These are phyloP conservation scores for Aspergillus ibericus DNA, from an alignment of 2,329 filamentous ascomycete species.

Conservation along the genomic window DNA sequence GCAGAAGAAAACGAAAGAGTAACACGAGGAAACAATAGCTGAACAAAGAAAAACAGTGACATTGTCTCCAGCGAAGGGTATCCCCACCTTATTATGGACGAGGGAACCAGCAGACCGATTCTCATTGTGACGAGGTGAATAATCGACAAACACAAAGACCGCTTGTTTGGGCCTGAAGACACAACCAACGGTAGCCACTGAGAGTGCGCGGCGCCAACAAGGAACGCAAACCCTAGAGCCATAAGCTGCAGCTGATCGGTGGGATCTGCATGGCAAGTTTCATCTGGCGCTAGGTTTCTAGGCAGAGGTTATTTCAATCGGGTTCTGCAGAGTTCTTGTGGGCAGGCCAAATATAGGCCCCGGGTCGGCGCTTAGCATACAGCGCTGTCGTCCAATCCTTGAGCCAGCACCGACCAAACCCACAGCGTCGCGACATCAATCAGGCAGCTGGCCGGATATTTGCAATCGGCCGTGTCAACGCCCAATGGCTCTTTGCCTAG, in stretches of 20 bases:
- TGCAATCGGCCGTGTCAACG: background rate
- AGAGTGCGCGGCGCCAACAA: constrained; percentile 1
- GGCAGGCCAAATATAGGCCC: constrained; percentile 28
- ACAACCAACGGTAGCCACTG: constrained; percentile 1
- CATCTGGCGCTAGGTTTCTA: constrained; percentile 21
- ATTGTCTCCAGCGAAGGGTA: background rate
- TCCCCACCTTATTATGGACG: constrained; percentile 7
- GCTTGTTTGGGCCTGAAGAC: background rate
- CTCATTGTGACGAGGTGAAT: background rate
- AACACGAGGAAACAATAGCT: constrained; percentile 17
- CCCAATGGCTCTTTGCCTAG: constrained; percentile 5
- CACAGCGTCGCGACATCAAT: constrained; percentile 2
- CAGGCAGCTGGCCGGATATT: background rate
- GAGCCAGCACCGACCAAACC: background rate
- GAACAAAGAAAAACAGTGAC: constrained; percentile 1
- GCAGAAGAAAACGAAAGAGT: constrained; percentile 17
- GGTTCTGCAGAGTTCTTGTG: constrained; percentile 21
- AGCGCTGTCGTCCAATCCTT: constrained; percentile 26
- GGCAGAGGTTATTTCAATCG: constrained; percentile 14
- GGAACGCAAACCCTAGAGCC: background rate
- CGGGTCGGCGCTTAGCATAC: constrained; percentile 29
- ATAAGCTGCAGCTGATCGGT: background rate
- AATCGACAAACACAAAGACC: constrained; percentile 5
- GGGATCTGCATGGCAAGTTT: constrained; percentile 21
- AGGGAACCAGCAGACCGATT: background rate